A percentile compares a stretch with the other conserved stretches of the same genome.
Conservation (phyloP, 2,329 filamentous ascomycete species). For the Ilyonectria mors-panacis region DNA sequence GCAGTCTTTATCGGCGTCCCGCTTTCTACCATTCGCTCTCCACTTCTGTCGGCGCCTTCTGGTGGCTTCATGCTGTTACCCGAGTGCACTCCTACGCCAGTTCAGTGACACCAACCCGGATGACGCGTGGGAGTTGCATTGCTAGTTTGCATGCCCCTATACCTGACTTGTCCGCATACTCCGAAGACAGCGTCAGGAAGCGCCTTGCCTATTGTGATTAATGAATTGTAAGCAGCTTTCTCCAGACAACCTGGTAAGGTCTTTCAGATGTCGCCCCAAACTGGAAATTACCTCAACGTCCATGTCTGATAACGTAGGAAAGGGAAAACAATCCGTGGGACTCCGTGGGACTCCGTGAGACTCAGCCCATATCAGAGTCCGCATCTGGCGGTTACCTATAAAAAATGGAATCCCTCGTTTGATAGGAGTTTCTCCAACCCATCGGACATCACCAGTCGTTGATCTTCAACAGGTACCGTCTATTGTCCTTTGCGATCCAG, state of each 20-base stretch:
- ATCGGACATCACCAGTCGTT: background rate
- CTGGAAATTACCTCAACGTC: background rate
- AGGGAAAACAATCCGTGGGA: background rate
- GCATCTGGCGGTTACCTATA: background rate
- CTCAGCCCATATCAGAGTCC: background rate
- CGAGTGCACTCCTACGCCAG: background rate
- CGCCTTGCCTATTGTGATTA: background rate
- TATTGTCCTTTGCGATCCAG: too few relatives aligned
- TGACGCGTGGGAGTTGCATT: conserved; percentile 1
- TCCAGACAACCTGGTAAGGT: background rate
- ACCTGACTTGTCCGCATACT: conserved; percentile 1
- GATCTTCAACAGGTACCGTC: background rate
- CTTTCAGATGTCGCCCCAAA: background rate
- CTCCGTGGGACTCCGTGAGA: too few relatives aligned
- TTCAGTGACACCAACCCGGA: background rate
- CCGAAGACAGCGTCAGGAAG: conserved; percentile 1
- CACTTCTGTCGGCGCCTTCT: background rate
- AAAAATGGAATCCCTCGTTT: background rate
- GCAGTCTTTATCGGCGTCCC: conserved; percentile 8
- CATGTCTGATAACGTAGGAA: background rate
- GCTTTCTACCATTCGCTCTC: background rate
- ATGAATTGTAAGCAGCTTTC: background rate
- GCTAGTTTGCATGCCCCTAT: background rate
- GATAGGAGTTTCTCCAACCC: background rate
- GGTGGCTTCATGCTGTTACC: background rate